Conservation (phyloP, 345 rosid genomes). For the Sisymbrium irio region DNA sequence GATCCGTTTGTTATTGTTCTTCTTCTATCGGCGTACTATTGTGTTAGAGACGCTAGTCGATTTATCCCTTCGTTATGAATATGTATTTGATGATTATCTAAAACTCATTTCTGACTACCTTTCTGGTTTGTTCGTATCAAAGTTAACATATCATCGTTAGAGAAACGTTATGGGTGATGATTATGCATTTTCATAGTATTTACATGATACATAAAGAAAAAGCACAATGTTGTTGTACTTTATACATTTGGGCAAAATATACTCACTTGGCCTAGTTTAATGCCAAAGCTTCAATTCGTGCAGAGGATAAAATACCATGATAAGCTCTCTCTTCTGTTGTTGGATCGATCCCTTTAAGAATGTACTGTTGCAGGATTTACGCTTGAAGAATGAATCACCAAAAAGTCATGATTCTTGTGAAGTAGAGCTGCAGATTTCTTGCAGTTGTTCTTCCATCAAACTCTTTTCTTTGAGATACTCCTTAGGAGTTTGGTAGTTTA, state of each 20-base stretch:
- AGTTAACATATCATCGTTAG: neutral
- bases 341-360: neutral
- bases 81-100: conserved; percentile 25
- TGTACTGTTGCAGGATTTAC: too few relatives aligned
- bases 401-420: neutral
- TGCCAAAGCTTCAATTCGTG: neutral
- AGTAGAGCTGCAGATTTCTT: neutral
- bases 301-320: neutral
- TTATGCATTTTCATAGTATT: too few relatives aligned
- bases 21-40: conserved; percentile 2
- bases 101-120: conserved; percentile 19
- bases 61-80: conserved; percentile 3
- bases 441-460: neutral
- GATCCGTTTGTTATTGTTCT: conserved; percentile 22
- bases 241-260: neutral
- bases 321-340: neutral
- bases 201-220: neutral
- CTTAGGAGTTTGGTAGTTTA: conserved; percentile 31
- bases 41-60: conserved; percentile 12
- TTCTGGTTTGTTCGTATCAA: conserved; percentile 1
- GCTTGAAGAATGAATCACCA: neutral
- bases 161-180: too few relatives aligned
- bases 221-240: neutral
- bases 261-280: neutral
- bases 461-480: neutral